Base-by-base conservation (phyloP, 129 eudicot genomes). In the Tanacetum coccineum region DNA sequence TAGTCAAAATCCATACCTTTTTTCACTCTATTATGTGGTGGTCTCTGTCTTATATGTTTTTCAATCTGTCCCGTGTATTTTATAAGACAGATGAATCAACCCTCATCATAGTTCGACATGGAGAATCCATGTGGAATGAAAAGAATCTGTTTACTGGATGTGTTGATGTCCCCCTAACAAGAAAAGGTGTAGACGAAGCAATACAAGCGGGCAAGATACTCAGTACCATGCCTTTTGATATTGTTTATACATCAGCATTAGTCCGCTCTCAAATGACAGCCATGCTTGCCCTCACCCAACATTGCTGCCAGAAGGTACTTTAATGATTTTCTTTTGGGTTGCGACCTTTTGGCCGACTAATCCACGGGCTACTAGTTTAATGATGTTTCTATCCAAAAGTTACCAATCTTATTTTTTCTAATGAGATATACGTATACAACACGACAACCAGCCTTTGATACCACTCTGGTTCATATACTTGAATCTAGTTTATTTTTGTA, bases 61-160 rank as follows among this genome's bases (percentile, higher is more conserved):
- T 45, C 13, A 56, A 28, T 20, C 32, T 70, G 30, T 3, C 3
- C 17, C 46, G 57, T 64, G 65, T 52, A 18, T 11, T 74, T 11
- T 39, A 63, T 46, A 70, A 64, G 69, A 48, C 62, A 89, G 93
- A 81, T 45, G 94, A 89, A 63, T 86, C 96, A 66, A 56, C 77
- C 62, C 71, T 89, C 80, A 83, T 89, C 69, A 81, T 86, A 81
- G 62, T 89, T 64, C 80, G 96, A 57, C 96, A 89, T 60, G 96
- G 96, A 36, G 96, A 89, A 72, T 89, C 96, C 7, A 83, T 89
- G 96, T 89, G 96, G 96, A 89, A 89, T 56, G 94, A 85, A 74
- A 89, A 89, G 79, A 89, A 89, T 74, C 81, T 89, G 60, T 89
- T 89, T 69, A 83, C 96, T 25, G 96, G 96, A 26, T 89, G 90